These are phyloP conservation scores for Solanum paucissectum DNA, from an alignment of 257 asterid genomes.

Conservation along the genomic window DNA sequence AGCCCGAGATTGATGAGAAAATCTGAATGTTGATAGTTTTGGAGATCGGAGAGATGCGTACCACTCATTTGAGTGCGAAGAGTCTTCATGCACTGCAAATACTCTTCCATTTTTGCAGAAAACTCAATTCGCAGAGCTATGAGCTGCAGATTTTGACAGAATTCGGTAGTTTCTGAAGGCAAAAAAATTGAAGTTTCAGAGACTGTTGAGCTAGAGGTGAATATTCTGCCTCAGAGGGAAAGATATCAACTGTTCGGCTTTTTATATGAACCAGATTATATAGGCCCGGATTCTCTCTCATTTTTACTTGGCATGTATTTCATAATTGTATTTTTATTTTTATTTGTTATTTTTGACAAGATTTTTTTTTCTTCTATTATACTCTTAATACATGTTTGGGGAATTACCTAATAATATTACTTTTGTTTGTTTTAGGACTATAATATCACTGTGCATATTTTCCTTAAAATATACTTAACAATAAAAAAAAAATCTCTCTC, in stretches of 20 bases:
- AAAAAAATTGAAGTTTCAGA: not conserved
- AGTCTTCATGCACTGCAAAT: constrained; percentile 71
- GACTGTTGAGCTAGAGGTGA: not conserved
- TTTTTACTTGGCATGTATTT: not conserved
- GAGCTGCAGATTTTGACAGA: not conserved
- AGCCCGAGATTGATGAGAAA: not conserved
- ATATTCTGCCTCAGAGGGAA: not conserved
- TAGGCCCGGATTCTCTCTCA: not conserved
- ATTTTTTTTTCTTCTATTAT: no score
- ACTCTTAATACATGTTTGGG: no score
- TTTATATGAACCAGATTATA: not conserved
- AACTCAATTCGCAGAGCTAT: not conserved
- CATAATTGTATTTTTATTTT: no score
- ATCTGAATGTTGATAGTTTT: not conserved
- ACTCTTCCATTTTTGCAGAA: constrained; percentile 55
- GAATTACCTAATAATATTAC: no score
- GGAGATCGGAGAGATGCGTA: constrained; percentile 4
- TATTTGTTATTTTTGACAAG: no score
- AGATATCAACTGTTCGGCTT: not conserved
- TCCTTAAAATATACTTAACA: no score
- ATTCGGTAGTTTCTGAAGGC: not conserved
- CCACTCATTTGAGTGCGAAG: constrained; percentile 86
- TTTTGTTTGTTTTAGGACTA: no score
- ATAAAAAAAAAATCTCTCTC: no score
- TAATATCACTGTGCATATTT: no score